Evolutionary conservation across 1,284 basidiomycete genomes (phyloP).

Genomic region (Cutaneotrichosporon sp.): DNA sequence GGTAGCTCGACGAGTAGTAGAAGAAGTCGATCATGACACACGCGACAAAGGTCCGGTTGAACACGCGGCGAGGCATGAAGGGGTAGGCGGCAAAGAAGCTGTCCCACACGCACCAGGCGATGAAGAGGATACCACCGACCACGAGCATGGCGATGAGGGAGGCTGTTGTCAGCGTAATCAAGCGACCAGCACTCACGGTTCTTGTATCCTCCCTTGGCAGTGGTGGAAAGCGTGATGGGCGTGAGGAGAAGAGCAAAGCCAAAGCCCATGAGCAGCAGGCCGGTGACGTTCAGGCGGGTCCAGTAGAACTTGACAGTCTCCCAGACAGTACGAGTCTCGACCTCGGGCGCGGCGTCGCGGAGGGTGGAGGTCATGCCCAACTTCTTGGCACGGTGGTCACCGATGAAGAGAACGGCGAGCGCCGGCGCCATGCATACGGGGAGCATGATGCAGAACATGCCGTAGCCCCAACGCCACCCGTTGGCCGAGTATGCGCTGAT

Average conservation of each 20-base stretch:
- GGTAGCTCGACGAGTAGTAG: slow-evolving; percentile 37
- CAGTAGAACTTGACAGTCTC: slow-evolving; percentile 21
- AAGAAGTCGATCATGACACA: slow-evolving; percentile 44
- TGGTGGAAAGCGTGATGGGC: slow-evolving; percentile 47
- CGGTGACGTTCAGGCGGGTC: slow-evolving; percentile 48
- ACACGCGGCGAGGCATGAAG: slow-evolving; percentile 51
- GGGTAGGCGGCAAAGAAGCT: slow-evolving; percentile 47
- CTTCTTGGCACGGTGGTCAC: slow-evolving; percentile 12
- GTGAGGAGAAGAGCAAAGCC: slow-evolving; percentile 51
- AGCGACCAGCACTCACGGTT: neutral
- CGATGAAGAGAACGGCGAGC: slow-evolving; percentile 30
- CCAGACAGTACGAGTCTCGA: no score
- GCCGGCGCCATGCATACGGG: slow-evolving; percentile 31
- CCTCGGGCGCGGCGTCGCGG: no score
- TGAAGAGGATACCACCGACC: slow-evolving; percentile 50
- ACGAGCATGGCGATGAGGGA: slow-evolving; percentile 55
- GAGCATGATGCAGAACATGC: slow-evolving; percentile 53
- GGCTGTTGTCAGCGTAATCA: neutral
- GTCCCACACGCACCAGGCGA: slow-evolving; percentile 51
- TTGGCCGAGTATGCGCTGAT: slow-evolving; percentile 54
- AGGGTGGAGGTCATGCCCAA: slow-evolving; percentile 1
- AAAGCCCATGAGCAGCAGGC: slow-evolving; percentile 50
- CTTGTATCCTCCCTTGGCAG: slow-evolving; percentile 48
- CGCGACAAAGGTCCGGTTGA: slow-evolving; percentile 49
- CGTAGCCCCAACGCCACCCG: slow-evolving; percentile 68